Evolutionary conservation across 805 yeast species (phyloP), one percentile per base, ranked within the genome.

Genomic region (Candida odintsovae): DNA sequence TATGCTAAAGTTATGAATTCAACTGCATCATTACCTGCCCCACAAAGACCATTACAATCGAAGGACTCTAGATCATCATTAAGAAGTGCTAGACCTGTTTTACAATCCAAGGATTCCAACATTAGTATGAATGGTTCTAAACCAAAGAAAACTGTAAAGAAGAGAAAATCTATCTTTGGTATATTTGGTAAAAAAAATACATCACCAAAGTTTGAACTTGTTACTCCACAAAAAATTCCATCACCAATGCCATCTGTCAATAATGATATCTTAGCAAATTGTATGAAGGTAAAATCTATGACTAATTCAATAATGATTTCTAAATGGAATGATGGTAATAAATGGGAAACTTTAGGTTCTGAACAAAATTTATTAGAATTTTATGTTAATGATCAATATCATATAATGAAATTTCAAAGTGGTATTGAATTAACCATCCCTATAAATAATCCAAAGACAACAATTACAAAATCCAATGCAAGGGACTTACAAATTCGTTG

Each of bases 151-250:
- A 52, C 51, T 16, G 22, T 37, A 6, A 54, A 50, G 39, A 54
- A 47, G 40, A 51, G 61, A 42, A 58, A 49, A 43, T 60, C 64
- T 1, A 44, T 60, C 31, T 60, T 60, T 31, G 50, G 49, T 16
- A 13, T 60, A 3, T 60, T 60, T 39, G 23, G 41, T 9, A 50
- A 45, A 37, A 56, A 52, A 47, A 48, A 45, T 19, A 29, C 46
- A 23, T 50, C 52, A 18, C 57, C 61, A 12, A 44, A 50, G 4
- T 58, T 59, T 38, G 64, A 59, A 40, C 57, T 59, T 31, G 59
- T 55, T 10, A 53, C 40, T 8, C 35, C 12, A 21, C 31, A 21
- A 20, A 28, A 37, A 11, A 19, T 12, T 6, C 23, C 39, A 20
- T n/a, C 42, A 13, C 43, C 37, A 26, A 31, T 48, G 12, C 53